phyloP scores from a whole-genome alignment of 1,284 basidiomycete genomes.

The Puccinia hordei region DNA sequence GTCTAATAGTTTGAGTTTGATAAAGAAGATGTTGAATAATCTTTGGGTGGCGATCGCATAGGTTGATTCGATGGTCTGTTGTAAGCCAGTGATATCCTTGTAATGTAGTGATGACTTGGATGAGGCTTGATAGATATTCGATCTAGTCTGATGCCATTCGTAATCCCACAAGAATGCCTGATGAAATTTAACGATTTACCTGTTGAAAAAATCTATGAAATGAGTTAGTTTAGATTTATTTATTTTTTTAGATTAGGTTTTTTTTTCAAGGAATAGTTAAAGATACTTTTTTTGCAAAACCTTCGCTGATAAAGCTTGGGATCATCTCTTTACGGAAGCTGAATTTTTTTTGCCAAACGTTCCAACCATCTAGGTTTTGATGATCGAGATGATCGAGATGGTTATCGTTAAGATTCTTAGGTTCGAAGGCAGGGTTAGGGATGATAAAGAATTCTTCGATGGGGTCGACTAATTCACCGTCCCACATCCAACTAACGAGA shows the following conservation, averaged over 20 bases:
- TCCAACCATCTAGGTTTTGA: slow-evolving; percentile 66
- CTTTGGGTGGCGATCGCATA: slow-evolving; percentile 88
- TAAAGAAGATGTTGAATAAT: slow-evolving; percentile 91
- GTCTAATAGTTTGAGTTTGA: slow-evolving; percentile 87
- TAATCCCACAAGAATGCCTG: slow-evolving; percentile 93
- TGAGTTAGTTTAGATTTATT: background rate
- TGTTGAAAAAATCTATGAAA: slow-evolving; percentile 89
- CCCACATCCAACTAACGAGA: slow-evolving; percentile 93
- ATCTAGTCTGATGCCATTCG: slow-evolving; percentile 88
- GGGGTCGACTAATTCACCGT: slow-evolving; percentile 92
- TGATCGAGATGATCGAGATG: slow-evolving; percentile 56
- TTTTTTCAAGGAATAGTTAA: background rate
- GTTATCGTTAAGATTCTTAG: background rate
- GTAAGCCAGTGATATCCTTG: slow-evolving; percentile 87
- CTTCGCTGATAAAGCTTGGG: slow-evolving; percentile 91
- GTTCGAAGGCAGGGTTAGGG: background rate
- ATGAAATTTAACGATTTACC: slow-evolving; percentile 98
- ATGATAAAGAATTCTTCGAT: slow-evolving; percentile 92
- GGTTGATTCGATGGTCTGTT: slow-evolving; percentile 89
- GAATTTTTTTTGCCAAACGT: slow-evolving; percentile 92
- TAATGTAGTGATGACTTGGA: slow-evolving; percentile 72
- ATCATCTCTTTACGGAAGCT: slow-evolving; percentile 88
- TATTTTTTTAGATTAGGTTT: background rate
- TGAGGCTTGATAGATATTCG: slow-evolving; percentile 70
- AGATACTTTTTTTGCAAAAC: slow-evolving; percentile 85